Base-by-base conservation (phyloP, 1,284 basidiomycete genomes). In the Ceratobasidium sp. region DNA sequence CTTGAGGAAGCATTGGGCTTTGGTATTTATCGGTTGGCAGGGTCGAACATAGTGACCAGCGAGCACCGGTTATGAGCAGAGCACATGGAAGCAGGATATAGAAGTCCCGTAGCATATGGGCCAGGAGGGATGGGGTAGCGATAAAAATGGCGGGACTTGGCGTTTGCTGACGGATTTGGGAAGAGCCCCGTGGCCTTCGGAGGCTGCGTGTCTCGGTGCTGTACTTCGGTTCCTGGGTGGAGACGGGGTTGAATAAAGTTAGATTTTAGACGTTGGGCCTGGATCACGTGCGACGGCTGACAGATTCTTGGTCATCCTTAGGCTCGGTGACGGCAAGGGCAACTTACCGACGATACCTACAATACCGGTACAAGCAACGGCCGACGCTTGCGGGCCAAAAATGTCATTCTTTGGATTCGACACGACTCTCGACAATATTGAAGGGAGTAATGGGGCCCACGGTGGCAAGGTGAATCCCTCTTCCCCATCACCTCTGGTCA, bases 351-450 rank as follows among this genome's bases (percentile, higher is more conserved):
- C 63, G 53, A 60, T 53, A 71, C 46, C 67, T n/a, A 70, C 53
- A n/a, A 56, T 49, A 56, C 30, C 21, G 25, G 56, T n/a, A 48
- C 56, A 59, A 12, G 23, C 28, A 30, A 42, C 38, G 56, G 28
- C 36, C 33, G 59, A 53, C 36, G 44, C 28, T 60, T 18, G 25
- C 33, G 21, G 64, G 25, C 40, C 56, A 28, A 44, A 21, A 77
- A 92, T 92, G 91, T 88, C 91, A 78, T 92, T 92, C 86, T 92
- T 92, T 82, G 89, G 88, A 75, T 86, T 92, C 78, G 87, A 88
- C 80, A 82, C 87, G 75, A 84, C 69, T 12, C 80, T 91, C 79
- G 87, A 89, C 79, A 87, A 84, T 77, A 83, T 83, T 76, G 83
- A 79, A 73, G 87, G 86, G 76, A 82, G 84, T 69, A 83, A 85